phyloP scores from a whole-genome alignment of 2,329 filamentous ascomycete species.

The Diaporthe vaccinii region DNA sequence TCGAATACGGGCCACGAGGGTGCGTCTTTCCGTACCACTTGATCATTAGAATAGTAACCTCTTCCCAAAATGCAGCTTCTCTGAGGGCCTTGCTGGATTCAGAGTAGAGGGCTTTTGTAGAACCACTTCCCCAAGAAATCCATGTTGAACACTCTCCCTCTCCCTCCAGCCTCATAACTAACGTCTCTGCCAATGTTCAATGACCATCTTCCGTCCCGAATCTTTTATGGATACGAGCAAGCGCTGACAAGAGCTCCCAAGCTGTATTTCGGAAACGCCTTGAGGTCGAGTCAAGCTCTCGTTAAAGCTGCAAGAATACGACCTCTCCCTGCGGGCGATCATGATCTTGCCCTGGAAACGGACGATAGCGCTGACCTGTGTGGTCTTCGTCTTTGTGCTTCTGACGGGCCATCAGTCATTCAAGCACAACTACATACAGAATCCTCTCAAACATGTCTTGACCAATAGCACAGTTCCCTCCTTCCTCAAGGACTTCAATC shows the following conservation, averaged over 20 bases:
- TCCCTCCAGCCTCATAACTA: not conserved
- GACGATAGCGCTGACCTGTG: not conserved
- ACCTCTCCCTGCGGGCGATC: too few species aligned
- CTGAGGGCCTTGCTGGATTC: not conserved
- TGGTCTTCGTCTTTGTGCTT: constrained; percentile 1
- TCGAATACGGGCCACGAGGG: not conserved
- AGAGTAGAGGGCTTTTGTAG: not conserved
- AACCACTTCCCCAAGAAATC: not conserved
- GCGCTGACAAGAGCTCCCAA: not conserved
- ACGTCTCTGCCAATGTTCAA: not conserved
- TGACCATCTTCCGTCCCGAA: not conserved
- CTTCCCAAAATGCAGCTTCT: not conserved
- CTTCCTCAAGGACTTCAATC: not conserved
- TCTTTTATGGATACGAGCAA: not conserved
- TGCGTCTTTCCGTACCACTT: not conserved
- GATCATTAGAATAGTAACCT: not conserved
- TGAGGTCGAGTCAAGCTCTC: not conserved
- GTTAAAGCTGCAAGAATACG: not conserved
- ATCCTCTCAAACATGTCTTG: not conserved
- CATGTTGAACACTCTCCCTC: not conserved
- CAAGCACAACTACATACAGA: not conserved
- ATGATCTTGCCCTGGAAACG: not conserved
- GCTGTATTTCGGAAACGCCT: not conserved
- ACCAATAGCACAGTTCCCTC: not conserved
- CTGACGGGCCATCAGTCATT: constrained; percentile 2